Evolutionary conservation across 2,329 filamentous ascomycete genomes (phyloP), one percentile per base, ranked within the genome.

Genomic region (Aspergillus intermedius): DNA sequence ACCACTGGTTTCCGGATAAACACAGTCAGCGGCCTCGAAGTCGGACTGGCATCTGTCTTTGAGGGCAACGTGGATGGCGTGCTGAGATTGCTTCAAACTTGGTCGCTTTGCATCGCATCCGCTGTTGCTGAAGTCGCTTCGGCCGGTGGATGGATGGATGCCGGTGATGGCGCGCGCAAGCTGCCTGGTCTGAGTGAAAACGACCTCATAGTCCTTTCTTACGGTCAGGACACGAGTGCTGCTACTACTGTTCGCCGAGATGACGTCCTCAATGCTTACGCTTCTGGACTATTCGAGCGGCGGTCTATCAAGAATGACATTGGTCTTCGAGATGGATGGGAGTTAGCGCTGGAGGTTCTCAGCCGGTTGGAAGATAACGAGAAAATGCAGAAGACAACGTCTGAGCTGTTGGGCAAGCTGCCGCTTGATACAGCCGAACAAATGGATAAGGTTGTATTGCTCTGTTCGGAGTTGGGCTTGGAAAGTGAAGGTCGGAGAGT

Each of bases 91-190:
- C 68, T 96, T 25, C 80, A 86, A 47, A 77, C 78, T 4, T 94
- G 88, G 86, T 96, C 91, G 25, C 78, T 93, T 23, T 83, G 87
- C 1, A 70, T 95, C 15, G 84, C 89, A 9, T 79, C 86, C 25
- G 83, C 88, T 5, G 81, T 93, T 13, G 86, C 87, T 3, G 91
- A 97, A 68, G 76, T 97, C 49, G 90, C 88, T 9, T 85, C 83
- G n/a, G 75, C 88, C 22, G 89, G 86, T 7, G 83, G 84, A 41
- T 97, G 91, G 91, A 77, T 96, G 41, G 83, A 85, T 21, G 75
- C 77, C 22, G 74, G 78, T 25, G 74, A 78, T 47, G 69, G 77
- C 5, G 73, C 76, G 25, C 77, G 74, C 54, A 68, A 82, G 42
- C 77, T 87, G 57, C 78, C 82, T 32, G 84, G 82, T 21, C 80